phyloP scores from a whole-genome alignment of 2,329 filamentous ascomycete species.

The Aspergillus phoenicis region DNA sequence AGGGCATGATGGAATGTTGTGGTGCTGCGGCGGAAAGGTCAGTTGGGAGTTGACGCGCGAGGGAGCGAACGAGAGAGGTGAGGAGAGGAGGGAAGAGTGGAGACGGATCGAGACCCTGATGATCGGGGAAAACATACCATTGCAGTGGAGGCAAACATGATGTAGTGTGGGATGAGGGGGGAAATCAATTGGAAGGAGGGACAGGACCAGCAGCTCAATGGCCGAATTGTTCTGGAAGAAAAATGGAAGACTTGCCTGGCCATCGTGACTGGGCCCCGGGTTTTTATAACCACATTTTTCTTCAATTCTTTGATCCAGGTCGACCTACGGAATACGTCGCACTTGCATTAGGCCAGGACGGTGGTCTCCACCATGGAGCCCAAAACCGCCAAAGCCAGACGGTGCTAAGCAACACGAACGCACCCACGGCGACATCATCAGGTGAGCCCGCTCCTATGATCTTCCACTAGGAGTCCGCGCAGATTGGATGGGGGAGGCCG shows the following conservation, averaged over 20 bases:
- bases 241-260: background rate
- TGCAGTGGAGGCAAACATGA: slow-evolving; percentile 13
- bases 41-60: background rate
- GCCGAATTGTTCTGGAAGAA: slow-evolving; percentile 4
- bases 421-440: slow-evolving; percentile 25
- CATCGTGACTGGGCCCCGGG: slow-evolving; percentile 8
- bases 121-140: slow-evolving; percentile 11
- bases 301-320: slow-evolving; percentile 16
- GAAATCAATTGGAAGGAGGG: slow-evolving; percentile 4
- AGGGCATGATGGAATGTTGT: slow-evolving; percentile 19
- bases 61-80: background rate
- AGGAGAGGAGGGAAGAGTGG: background rate
- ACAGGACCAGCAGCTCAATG: slow-evolving; percentile 2
- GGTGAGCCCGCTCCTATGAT: slow-evolving; percentile 20
- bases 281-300: slow-evolving; percentile 10
- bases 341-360: slow-evolving; percentile 24
- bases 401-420: slow-evolving; percentile 21
- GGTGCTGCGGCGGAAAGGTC: slow-evolving; percentile 12
- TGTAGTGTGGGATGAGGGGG: slow-evolving; percentile 4
- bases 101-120: background rate
- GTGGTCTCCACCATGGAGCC: slow-evolving; percentile 15
- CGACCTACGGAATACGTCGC: slow-evolving; percentile 15
- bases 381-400: slow-evolving; percentile 7
- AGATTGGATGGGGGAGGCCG: slow-evolving; percentile 6
- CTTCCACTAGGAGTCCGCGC: slow-evolving; percentile 9